Base-by-base conservation (phyloP, 208 protist species). In the Vickermania ingenoplastis region DNA sequence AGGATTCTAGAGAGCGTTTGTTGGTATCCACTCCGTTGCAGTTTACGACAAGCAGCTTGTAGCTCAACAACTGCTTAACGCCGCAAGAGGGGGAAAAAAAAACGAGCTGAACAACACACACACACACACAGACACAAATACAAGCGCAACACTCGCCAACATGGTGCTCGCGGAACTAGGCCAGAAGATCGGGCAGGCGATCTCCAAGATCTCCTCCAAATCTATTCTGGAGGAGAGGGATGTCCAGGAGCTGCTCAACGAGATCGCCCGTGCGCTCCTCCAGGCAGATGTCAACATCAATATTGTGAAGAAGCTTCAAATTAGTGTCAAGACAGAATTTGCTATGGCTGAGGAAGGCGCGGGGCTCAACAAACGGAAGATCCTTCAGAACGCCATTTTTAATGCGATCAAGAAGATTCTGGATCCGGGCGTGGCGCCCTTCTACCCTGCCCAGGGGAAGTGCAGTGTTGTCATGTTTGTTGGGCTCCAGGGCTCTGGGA, bases 401-500 rank as follows among this genome's bases (percentile, higher is more conserved):
- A 91, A 98, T 56, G 94, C 95, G 28, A 78, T 99, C 2, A 91
- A 83, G 67, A 87, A 89, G 58, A 94, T 99, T 49, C 81, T 99
- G 1, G 97, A 99, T 74, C 97, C 98, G 1, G 96, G 96, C 13
- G 81, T 95, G 22, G 78, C 92, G 64, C 94, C 97, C n/a, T 99
- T 92, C 73, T 71, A 92, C 56, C 97, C 97, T 2, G 80, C 70
- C 54, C 98, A 98, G 71, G 95, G 96, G 31, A 95, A 97, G 70
- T 67, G 86, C 2, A 99, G 98, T 71, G 86, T 99, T 13, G 94
- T 99, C 56, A 99, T 99, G 98, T 99, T 99, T 81, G 98, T 99
- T 1, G 98, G 98, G 45, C 85, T 99, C 53, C 98, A 99, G 67
- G 97, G 92, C 31, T 79, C 89, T n/a, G 93, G 93, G 54, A 96